A percentile compares a stretch with the other conserved stretches of the same genome.
These are phyloP conservation scores for Buddleja alternifolia DNA, from an alignment of 257 asterid genomes.

Conservation along the genomic window DNA sequence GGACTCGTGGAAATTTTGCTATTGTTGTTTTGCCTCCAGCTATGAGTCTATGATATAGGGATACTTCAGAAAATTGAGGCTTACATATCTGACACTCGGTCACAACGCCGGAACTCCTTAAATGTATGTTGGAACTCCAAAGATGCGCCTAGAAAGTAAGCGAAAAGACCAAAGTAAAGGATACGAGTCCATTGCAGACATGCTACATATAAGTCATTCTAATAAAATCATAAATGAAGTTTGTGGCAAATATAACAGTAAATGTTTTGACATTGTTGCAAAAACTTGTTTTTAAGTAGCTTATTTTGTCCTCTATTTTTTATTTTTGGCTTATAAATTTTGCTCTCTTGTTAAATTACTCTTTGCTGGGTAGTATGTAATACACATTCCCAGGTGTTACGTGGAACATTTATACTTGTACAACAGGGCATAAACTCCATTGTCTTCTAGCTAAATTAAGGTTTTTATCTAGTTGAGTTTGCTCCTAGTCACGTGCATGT, in stretches of 20 bases:
- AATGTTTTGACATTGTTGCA: not conserved
- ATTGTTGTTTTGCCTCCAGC: no score
- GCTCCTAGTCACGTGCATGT: slow-evolving; percentile 2
- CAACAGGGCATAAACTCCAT: not conserved
- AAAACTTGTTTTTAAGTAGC: not conserved
- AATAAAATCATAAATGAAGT: slow-evolving; percentile 2
- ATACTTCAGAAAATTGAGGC: slow-evolving; percentile 2
- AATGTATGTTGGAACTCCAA: slow-evolving; percentile 12
- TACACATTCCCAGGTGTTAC: not conserved
- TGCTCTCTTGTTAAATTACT: slow-evolving; percentile 7
- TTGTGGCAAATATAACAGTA: slow-evolving; percentile 9
- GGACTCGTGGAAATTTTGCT: not conserved
- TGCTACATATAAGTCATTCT: not conserved
- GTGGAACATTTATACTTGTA: not conserved
- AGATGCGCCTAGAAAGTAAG: not conserved
- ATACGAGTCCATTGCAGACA: not conserved
- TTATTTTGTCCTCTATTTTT: not conserved
- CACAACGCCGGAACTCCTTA: slow-evolving; percentile 4
- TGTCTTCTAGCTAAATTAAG: slow-evolving; percentile 11
- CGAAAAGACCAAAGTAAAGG: not conserved
- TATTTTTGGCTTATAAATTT: not conserved
- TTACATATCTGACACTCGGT: not conserved
- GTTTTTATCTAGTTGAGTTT: slow-evolving; percentile 6
- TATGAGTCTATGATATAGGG: slow-evolving; percentile 1
- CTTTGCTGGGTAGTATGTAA: slow-evolving; percentile 4